These are phyloP conservation scores for Rhododendron simsii DNA, from an alignment of 148 eudicot species.

Conservation along the genomic window DNA sequence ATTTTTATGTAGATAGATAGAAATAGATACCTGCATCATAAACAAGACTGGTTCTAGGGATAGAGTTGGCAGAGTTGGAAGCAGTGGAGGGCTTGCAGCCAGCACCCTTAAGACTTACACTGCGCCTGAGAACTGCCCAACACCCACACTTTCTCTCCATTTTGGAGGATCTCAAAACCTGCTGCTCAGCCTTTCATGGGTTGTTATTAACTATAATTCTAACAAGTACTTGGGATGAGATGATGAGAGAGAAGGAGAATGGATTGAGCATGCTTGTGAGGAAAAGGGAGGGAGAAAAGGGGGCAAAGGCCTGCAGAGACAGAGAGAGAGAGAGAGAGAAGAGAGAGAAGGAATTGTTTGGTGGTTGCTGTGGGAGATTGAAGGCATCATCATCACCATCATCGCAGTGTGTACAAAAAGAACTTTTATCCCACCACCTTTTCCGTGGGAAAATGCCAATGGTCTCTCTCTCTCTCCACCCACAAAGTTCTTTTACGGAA, in stretches of 20 bases:
- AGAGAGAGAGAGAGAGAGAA: slow-evolving; percentile 13
- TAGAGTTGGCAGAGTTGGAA: slow-evolving; percentile 48
- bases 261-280: slow-evolving; percentile 22
- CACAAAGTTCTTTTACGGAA: neutral
- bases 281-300: neutral
- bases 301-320: neutral
- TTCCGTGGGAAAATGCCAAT: slow-evolving; percentile 20
- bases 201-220: slow-evolving; percentile 6
- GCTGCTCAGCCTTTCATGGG: slow-evolving; percentile 17
- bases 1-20: neutral
- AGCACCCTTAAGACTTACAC: slow-evolving; percentile 40
- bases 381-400: slow-evolving; percentile 48
- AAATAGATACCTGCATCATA: slow-evolving; percentile 72
- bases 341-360: slow-evolving; percentile 17
- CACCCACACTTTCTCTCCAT: slow-evolving; percentile 87
- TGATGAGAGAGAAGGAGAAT: neutral
- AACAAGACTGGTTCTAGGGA: slow-evolving; percentile 77
- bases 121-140: slow-evolving; percentile 61
- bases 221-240: slow-evolving; percentile 3
- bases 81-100: slow-evolving; percentile 48
- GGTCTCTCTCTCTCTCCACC: slow-evolving; percentile 3
- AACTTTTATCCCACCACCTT: slow-evolving; percentile 40
- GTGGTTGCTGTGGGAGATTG: slow-evolving; percentile 46
- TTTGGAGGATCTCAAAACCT: slow-evolving; percentile 16
- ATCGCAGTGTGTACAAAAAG: slow-evolving; percentile 45